Evolutionary conservation across 2,329 filamentous ascomycete genomes (phyloP).

Genomic region (Botrytis sinoallii): DNA sequence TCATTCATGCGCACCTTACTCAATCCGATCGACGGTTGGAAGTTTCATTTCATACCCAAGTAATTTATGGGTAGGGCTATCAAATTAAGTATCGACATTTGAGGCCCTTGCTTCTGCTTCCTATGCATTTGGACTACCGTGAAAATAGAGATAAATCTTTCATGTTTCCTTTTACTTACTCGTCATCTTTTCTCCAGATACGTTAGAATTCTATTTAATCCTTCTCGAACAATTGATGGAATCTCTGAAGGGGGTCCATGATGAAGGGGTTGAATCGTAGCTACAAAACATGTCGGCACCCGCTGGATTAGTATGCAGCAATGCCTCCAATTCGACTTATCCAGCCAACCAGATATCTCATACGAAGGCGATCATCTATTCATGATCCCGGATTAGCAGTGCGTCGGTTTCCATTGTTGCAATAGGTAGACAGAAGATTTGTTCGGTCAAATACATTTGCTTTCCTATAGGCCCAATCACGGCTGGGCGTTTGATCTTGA

Average conservation of each 20-base stretch:
- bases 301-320: slow-evolving; percentile 9
- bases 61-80: slow-evolving; percentile 9
- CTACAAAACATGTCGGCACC: neutral
- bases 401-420: neutral
- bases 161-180: neutral
- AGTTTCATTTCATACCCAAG: slow-evolving; percentile 5
- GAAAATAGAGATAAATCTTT: neutral
- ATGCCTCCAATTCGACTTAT: neutral
- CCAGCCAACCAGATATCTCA: slow-evolving; percentile 11
- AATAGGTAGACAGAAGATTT: neutral
- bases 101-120: neutral
- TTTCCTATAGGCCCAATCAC: slow-evolving; percentile 4
- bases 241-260: neutral
- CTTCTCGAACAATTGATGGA: slow-evolving; percentile 14
- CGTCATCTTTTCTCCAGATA: neutral
- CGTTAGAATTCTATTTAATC: neutral
- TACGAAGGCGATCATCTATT: slow-evolving; percentile 10
- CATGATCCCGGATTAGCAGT: slow-evolving; percentile 21
- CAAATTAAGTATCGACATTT: neutral
- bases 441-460: neutral
- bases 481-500: neutral
- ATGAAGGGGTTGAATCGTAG: neutral
- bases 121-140: neutral
- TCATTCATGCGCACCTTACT: neutral
- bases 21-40: slow-evolving; percentile 1